Base-by-base conservation (phyloP, 2,329 filamentous ascomycete species). In the Trichophyton schoenleinii region DNA sequence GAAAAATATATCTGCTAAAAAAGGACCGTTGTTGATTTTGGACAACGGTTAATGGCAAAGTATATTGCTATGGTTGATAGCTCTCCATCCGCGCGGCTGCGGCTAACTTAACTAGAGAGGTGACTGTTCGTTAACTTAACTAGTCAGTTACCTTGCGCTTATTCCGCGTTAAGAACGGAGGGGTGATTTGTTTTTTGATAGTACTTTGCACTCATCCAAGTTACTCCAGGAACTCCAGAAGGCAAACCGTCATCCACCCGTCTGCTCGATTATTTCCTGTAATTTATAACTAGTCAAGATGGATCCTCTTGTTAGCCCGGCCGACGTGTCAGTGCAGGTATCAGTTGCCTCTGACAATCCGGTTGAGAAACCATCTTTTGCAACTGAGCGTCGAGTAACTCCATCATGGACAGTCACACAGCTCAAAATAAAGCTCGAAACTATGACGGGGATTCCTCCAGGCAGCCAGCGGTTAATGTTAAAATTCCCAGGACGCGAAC, bases 391-490 rank as follows among this genome's bases (percentile, higher is more conserved):
- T 64, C 89, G 94, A 67, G 85, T 97, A 72, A 92, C 89, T 28
- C 92, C 92, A 13, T 87, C 91, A 67, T 99, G 94, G 94, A 87
- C 87, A 64, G 87, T 99, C 70, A 80, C 82, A 61, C 86, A 89
- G 69, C 81, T 97, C 68, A 96, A 92, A 77, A 77, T 81, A 60
- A 95, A 94, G 74, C 85, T 99, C 59, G 92, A 97, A 75, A 87
- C 90, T 64, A 86, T 97, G 75, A 97, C 92, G 1, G 94, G 94
- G 64, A 85, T 97, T 42, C 92, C 94, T 15, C 88, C 91, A 9
- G 82, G 81, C 34, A 85, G 81, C 63, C 94, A 97, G 74, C 83
- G 80, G 64, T 81, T 99, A 64, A 85, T 80, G 34, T 79, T 96
- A 70, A 88, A 86, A 71, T 78, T 85, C 15, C 79, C 81, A 28